Base-by-base conservation (phyloP, 495 filamentous ascomycete species). In the Podospora didyma region DNA sequence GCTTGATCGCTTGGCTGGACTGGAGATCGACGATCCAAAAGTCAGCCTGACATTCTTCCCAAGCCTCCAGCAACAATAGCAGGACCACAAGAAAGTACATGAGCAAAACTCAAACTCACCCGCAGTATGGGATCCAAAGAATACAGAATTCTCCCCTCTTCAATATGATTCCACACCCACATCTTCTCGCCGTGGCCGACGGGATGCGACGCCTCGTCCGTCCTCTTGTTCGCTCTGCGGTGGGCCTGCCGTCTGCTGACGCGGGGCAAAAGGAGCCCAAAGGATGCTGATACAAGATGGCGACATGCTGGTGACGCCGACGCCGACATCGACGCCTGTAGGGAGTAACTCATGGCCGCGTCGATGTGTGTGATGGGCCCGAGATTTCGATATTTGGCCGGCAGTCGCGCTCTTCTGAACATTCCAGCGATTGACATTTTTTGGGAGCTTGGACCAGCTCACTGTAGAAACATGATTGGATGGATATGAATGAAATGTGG, bases 61-160 rank as follows among this genome's bases (percentile, higher is more conserved):
- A 35, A 17, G 20, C 26, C 22, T 22, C 21, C 37, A n/a, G 17
- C 31, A 17, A 4, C 17, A 20, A 35, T 1, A 19, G 39, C 9
- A 17, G 0, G 3, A 7, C 4, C 10, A 17, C 6, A 42, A 7
- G 17, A 46, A 62, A 52, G 51, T n/a, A n/a, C n/a, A n/a, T n/a
- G n/a, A n/a, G n/a, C n/a, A 51, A 35, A 63, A 17, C 2, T 46
- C 19, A 48, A 48, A 56, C 78, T 64, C 75, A 96, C 91, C 62
- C 88, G 82, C 35, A 96, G 62, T 24, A 81, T 72, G 48, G 83
- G 83, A 7, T 75, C 81, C 60, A 92, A 73, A 5, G 90, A 93
- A 70, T 95, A 96, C 46, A 97, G 73, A 26, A 94, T 85, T 69
- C 93, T 86, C 51, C 91, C 89, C 35, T 87, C 88, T 56, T 86